phyloP scores from a whole-genome alignment of 169 alveolate species.

The Eimeria zaria region DNA sequence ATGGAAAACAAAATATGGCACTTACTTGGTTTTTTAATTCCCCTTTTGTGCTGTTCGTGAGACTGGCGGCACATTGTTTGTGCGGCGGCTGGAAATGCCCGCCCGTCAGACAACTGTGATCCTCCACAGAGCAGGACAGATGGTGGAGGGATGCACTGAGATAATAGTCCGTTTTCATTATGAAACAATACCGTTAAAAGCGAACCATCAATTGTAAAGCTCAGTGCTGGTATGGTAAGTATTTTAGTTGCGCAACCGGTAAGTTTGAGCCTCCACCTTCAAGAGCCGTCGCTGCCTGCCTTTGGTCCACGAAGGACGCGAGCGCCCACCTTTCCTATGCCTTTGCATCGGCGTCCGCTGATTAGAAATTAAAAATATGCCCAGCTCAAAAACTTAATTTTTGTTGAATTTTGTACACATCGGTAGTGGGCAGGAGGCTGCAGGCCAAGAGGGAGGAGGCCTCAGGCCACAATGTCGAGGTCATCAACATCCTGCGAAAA shows the following conservation, averaged over 20 bases:
- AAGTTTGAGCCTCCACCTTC: not conserved
- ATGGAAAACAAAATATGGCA: not conserved
- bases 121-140: not conserved
- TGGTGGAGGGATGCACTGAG: not conserved
- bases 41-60: not conserved
- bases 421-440: not conserved
- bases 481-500: not conserved
- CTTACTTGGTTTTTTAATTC: not conserved
- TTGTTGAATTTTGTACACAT: not conserved
- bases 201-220: not conserved
- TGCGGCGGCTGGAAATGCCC: not conserved
- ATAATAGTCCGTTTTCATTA: not conserved
- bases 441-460: not conserved
- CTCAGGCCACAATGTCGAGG: not conserved
- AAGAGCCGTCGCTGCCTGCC: conserved; percentile 33
- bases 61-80: not conserved
- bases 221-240: not conserved
- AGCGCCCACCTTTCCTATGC: not conserved
- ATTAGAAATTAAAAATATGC: not conserved
- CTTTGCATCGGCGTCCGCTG: not conserved
- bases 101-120: not conserved
- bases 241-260: not conserved
- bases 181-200: not conserved
- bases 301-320: not conserved
- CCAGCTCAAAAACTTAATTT: not conserved